These are phyloP conservation scores for Neonectria faginata DNA, from an alignment of 2,329 filamentous ascomycete genomes.

Conservation along the genomic window DNA sequence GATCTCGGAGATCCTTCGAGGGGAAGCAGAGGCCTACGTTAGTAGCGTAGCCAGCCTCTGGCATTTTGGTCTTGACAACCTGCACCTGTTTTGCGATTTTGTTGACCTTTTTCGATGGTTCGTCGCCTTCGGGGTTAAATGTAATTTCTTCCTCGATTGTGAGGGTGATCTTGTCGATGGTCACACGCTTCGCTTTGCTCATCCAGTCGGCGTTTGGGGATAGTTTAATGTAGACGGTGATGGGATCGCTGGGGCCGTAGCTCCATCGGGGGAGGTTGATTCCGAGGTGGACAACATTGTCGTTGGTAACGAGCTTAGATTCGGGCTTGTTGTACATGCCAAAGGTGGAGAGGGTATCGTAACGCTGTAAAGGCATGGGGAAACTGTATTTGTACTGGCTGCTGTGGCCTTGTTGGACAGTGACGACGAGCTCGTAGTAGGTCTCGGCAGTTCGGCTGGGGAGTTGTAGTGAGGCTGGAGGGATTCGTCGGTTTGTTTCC, in stretches of 20 bases:
- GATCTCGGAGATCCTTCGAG: constrained; percentile 86
- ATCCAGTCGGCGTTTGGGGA: constrained; percentile 93
- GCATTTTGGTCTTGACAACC: constrained; percentile 83
- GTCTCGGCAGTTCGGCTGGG: constrained; percentile 96
- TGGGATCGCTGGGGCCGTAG: constrained; percentile 93
- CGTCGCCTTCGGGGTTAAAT: constrained; percentile 98
- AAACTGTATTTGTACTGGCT: constrained; percentile 92
- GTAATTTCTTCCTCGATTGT: constrained; percentile 97
- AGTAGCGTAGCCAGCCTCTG: constrained; percentile 91
- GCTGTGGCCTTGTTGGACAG: constrained; percentile 88
- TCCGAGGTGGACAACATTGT: constrained; percentile 90
- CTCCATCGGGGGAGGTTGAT: constrained; percentile 96
- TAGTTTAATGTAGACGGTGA: constrained; percentile 95
- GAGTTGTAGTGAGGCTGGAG: constrained; percentile 90
- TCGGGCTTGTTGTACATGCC: constrained; percentile 99
- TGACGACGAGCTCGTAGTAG: constrained; percentile 95
- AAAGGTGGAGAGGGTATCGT: constrained; percentile 97
- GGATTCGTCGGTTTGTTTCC: constrained; percentile 89
- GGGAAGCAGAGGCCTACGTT: constrained; percentile 93
- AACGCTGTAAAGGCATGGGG: constrained; percentile 89
- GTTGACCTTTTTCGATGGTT: constrained; percentile 90
- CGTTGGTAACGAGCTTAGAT: constrained; percentile 83
- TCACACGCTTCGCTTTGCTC: constrained; percentile 89
- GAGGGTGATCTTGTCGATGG: constrained; percentile 93
- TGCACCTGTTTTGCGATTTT: constrained; percentile 87